Conservation (phyloP, 345 rosid genomes). For the Rhodamnia rubescens region DNA sequence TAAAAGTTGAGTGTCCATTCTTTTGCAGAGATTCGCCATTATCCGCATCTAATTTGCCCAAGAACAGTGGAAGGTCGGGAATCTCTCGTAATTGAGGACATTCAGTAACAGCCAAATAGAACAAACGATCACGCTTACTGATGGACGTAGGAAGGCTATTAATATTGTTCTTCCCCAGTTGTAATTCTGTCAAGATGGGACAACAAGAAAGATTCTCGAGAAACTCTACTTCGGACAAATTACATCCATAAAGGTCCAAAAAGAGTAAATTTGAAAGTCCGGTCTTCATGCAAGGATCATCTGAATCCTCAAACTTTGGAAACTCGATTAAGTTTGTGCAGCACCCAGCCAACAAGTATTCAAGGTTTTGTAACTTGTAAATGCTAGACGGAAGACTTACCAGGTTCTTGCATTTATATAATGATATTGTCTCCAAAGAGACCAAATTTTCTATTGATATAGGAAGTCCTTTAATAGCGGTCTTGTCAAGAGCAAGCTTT, state of each 20-base stretch:
- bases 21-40: no score
- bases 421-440: background rate
- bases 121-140: background rate
- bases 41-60: no score
- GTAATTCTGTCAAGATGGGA: background rate
- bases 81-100: background rate
- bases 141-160: background rate
- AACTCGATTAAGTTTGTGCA: background rate
- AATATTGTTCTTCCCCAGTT: no score
- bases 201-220: background rate
- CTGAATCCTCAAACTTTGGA: background rate
- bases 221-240: background rate
- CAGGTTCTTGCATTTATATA: background rate
- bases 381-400: background rate
- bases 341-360: no score
- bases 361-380: background rate
- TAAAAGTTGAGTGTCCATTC: no score
- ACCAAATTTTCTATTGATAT: background rate
- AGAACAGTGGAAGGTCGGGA: background rate
- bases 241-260: background rate
- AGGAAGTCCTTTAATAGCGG: background rate
- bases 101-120: no score
- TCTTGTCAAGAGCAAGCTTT: fast-evolving
- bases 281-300: background rate
- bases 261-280: background rate